Evolutionary conservation across 2,329 filamentous ascomycete genomes (phyloP), one percentile per base, ranked within the genome.

Genomic region (Paecilomyces formosus): DNA sequence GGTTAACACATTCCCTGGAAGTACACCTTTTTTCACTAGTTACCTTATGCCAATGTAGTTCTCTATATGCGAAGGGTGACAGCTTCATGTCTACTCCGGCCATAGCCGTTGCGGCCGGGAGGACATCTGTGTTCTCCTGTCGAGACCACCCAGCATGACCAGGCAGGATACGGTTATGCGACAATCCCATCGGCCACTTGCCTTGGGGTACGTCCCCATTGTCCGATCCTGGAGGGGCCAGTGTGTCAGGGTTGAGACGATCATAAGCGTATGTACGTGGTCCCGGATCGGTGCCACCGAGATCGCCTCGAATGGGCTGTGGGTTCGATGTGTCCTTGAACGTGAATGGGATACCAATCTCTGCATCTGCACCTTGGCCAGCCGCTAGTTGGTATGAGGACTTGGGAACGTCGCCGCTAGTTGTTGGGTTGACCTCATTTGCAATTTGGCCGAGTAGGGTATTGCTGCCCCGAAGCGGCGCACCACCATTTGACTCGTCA

Each of bases 61-160:
- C 83, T 30, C 83, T 78, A 60, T 84, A 84, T 0, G 80, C 81
- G 51, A 81, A 67, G 1, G 79, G 76, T 9, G 72, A 74, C 1
- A 82, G 72, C 53, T 78, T 75, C 80, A 82, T 82, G 60, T 82
- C 78, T 1, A 82, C 80, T 55, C 79, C 80, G 0, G 80, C 80
- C 76, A 82, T 81, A 9, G 65, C 71, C 13, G 66, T 76, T 3
- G 78, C 58, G 54, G 26, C 39, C 6, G 81, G 81, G 15, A 83
- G 68, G 3, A 78, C 76, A 2, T 67, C 68, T 0, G 63, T 67
- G 64, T 81, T 81, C 66, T 81, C 77, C 66, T 81, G 74, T 2
- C 78, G 68, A 49, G 79, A 74, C 80, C 74, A 83, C 15, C 81
- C 81, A 0, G 78, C 69, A 53, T 71, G 57, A 26, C 73, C 65